Evolutionary conservation across 2,329 filamentous ascomycete genomes (phyloP), one percentile per base, ranked within the genome.

Genomic region (Biscogniauxia mediterranea): DNA sequence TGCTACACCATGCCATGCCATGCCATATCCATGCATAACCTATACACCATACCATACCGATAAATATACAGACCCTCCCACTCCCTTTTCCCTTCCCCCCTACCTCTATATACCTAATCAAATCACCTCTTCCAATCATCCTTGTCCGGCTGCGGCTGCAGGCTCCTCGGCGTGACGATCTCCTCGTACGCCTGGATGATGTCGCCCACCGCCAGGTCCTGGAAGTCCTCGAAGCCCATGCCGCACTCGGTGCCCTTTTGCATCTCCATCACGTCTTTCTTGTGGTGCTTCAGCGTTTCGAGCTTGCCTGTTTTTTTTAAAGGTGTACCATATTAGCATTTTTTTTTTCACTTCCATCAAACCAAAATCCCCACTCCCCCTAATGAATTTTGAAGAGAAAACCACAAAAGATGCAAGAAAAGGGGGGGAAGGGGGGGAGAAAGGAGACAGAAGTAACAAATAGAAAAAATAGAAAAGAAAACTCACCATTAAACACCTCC

Each of bases 241-340:
- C 95, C 95, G 70, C 95, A 99, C 77, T 99, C 95, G n/a, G 84
- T 86, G 61, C 93, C 93, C 78, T 96, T 98, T 70, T 87, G 88
- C 87, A 96, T 95, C 72, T 97, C 92, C 53, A 81, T 80, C 28
- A 95, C 91, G 66, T 97, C 92, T 75, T 96, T 96, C 83, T 98
- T 97, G 75, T 90, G 87, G 71, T 96, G 91, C 79, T 95, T 97
- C 61, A 99, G 85, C 1, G 91, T 91, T 19, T 86, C 83, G 52
- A 98, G 85, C 56, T 83, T 83, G 66, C 93, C 94, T 97, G 61
- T 26, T 11, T 13, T 9, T n/a, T n/a, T n/a, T n/a, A n/a, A 8
- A 8, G 15, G 52, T 57, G 26, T 26, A 54, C n/a, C 21, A 17
- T 8, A 52, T 13, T 9, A 25, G 56, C 57, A 32, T n/a, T n/a